Conservation (phyloP, 192 early-diverging fungal species). For the Gigaspora rosea region DNA sequence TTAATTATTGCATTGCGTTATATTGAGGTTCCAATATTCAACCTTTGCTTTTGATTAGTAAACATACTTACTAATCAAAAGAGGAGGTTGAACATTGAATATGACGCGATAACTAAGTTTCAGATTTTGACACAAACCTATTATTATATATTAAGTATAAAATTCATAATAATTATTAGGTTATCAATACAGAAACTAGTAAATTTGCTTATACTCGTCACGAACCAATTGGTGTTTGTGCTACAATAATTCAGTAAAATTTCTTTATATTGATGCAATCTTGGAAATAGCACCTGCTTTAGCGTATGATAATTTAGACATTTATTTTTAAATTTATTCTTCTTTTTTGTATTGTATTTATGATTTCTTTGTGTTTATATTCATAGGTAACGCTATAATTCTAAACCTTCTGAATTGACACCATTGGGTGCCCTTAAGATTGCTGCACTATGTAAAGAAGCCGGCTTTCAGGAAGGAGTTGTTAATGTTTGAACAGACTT, state of each 20-base stretch:
- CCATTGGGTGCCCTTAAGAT: conserved; percentile 64
- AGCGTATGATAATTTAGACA: conserved; percentile 13
- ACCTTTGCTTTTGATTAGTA: too few relatives aligned
- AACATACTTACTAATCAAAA: too few relatives aligned
- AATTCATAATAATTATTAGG: neutral
- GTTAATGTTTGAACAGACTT: conserved; percentile 81
- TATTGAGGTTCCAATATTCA: too few relatives aligned
- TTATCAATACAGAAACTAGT: neutral
- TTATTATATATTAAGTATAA: neutral
- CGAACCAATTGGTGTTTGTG: conserved; percentile 73
- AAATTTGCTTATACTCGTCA: conserved; percentile 50
- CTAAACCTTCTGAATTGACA: conserved; percentile 75
- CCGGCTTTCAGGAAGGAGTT: conserved; percentile 77
- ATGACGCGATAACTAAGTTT: too few relatives aligned
- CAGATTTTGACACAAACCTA: too few relatives aligned
- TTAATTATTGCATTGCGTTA: too few relatives aligned
- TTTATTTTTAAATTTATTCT: neutral
- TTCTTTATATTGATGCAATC: conserved; percentile 72
- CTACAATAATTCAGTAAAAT: conserved; percentile 78
- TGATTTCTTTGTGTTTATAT: neutral
- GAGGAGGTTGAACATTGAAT: too few relatives aligned
- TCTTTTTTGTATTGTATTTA: neutral
- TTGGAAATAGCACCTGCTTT: conserved; percentile 81
- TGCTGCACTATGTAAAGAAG: conserved; percentile 63
- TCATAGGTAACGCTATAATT: conserved; percentile 59